These are phyloP conservation scores for Erodium trifolium DNA, from an alignment of 441 rosid species.

Conservation along the genomic window DNA sequence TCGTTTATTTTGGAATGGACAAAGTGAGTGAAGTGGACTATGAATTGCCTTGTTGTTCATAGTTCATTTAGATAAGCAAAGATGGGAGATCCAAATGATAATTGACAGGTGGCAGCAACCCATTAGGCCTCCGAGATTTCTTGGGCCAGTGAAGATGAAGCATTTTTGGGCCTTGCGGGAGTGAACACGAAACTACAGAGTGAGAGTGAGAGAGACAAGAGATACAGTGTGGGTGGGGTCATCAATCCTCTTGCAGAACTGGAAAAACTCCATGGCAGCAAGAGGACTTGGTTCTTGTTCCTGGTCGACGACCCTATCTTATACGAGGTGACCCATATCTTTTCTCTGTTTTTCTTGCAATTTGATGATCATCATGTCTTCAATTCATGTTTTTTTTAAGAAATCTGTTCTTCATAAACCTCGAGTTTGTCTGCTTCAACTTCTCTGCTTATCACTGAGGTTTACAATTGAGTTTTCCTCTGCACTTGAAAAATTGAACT, in stretches of 20 bases:
- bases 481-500: not conserved
- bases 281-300: conserved; percentile 1
- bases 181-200: not conserved
- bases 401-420: too few species aligned
- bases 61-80: too few species aligned
- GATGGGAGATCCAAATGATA: too few species aligned
- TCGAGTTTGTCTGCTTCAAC: not conserved
- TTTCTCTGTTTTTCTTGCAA: not conserved
- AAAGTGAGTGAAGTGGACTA: too few species aligned
- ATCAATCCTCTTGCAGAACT: not conserved
- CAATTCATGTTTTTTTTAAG: not conserved
- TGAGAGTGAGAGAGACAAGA: not conserved
- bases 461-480: too few species aligned
- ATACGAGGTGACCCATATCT: not conserved
- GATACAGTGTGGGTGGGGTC: too few species aligned
- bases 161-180: not conserved
- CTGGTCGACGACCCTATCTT: not conserved
- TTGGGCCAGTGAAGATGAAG: conserved; percentile 2
- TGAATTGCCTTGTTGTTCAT: too few species aligned
- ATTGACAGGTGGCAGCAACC: conserved; percentile 2
- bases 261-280: not conserved
- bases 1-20: too few species aligned
- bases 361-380: not conserved
- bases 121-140: not conserved
- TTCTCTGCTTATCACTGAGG: not conserved